Base-by-base conservation (phyloP, 768 basidiomycete genomes). In the Chlorophyllum brunneum region DNA sequence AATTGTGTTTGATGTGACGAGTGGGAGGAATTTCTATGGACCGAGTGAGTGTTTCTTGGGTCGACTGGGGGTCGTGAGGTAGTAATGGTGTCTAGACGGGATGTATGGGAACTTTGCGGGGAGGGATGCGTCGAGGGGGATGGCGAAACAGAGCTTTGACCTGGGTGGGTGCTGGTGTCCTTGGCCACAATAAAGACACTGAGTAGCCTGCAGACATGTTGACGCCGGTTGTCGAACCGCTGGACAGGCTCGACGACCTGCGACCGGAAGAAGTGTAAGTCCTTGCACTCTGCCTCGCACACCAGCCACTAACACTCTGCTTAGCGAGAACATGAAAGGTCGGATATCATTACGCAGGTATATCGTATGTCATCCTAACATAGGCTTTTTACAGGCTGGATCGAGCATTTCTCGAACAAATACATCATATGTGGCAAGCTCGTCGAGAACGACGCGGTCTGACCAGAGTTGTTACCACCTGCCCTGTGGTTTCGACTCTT, bases 41-140 rank as follows among this genome's bases (percentile, higher is more conserved):
- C 95, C 95, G 18, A 85, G 95, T 95, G 54, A 63, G 87, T 69
- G 30, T 48, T 31, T 11, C n/a, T n/a, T n/a, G n/a, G 30, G 13
- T 27, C 3, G 11, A 8, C 10, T n/a, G 30, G n/a, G 5, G 8
- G 27, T 20, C 30, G 20, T 15, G 26, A 26, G 23, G 47, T 10
- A 16, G 2, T 41, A 23, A 31, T 20, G 16, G 1, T 44, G 40
- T 36, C 24, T 58, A 97, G 95, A 85, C 61, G 95, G 95, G 0
- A 92, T 94, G 81, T 98, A 98, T 63, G 94, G 92, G 26, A 95
- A 95, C 69, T 98, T 99, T 74, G 95, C 97, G 2, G 97, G 95
- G 4, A 71, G 95, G 43, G 95, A 99, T 70, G 95, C 95, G 1
- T 95, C 92, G 13, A 75, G 95, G 31, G 95, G 95, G 4, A 95